These are phyloP conservation scores for Penicillium manginii DNA, from an alignment of 495 filamentous ascomycete genomes.

Conservation along the genomic window DNA sequence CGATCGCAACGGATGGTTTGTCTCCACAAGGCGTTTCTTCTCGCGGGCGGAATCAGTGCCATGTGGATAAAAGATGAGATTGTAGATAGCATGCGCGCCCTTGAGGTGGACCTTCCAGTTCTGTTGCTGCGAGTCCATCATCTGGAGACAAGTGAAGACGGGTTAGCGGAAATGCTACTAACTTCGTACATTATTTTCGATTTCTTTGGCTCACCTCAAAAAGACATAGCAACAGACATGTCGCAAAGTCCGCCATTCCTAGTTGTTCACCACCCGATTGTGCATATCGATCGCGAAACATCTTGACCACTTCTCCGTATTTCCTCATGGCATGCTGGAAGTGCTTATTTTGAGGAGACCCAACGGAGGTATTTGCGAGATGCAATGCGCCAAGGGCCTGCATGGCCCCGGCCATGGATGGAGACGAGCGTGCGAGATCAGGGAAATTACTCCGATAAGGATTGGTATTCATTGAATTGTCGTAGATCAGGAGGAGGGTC, in stretches of 20 bases:
- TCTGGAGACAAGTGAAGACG: too few species aligned
- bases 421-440: conserved; percentile 40
- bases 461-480: conserved; percentile 40
- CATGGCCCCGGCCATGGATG: conserved; percentile 46
- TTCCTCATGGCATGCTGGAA: conserved; percentile 48
- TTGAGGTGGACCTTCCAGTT: conserved; percentile 48
- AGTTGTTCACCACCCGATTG: conserved; percentile 31
- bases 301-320: conserved; percentile 44
- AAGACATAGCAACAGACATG: conserved; percentile 42
- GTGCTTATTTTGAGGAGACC: conserved; percentile 38
- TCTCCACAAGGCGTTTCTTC: conserved; percentile 37
- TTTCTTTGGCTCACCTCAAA: conserved; percentile 37
- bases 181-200: too few species aligned
- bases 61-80: conserved; percentile 39
- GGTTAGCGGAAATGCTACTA: too few species aligned
- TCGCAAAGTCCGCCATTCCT: conserved; percentile 42
- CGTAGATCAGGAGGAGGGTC: conserved; percentile 43
- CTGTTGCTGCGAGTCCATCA: conserved; percentile 50
- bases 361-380: conserved; percentile 44
- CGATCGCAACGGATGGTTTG: conserved; percentile 41
- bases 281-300: conserved; percentile 37
- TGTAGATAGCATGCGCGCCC: conserved; percentile 47
- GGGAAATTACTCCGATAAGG: conserved; percentile 44
- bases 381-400: conserved; percentile 49
- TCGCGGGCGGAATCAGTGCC: conserved; percentile 29